A percentile compares a stretch with the other conserved stretches of the same genome.
phyloP scores from a whole-genome alignment of 2,329 filamentous ascomycete genomes.

The Claviceps sp. region DNA sequence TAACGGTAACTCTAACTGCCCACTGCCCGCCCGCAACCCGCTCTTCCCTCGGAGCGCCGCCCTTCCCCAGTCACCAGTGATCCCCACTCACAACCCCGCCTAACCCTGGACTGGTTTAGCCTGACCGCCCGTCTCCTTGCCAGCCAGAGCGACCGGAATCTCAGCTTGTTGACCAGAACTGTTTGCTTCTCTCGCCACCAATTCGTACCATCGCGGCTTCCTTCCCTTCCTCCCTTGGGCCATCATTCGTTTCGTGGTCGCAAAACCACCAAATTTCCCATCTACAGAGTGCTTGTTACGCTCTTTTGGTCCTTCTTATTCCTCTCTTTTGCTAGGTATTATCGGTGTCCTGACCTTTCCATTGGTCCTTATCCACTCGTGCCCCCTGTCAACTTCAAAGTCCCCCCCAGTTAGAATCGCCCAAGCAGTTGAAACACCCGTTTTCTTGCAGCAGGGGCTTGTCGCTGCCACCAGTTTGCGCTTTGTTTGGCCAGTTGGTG shows the following conservation, averaged over 20 bases:
- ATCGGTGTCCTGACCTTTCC: not conserved
- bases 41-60: not conserved
- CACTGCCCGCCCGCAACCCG: not conserved
- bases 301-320: not conserved
- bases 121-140: not conserved
- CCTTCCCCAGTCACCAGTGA: not conserved
- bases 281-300: not conserved
- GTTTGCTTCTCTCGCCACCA: not conserved
- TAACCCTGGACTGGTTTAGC: not conserved
- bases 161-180: not conserved
- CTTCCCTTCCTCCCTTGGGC: no score
- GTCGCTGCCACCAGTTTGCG: conserved; percentile 1
- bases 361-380: not conserved
- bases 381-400: not conserved
- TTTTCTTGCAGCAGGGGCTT: not conserved
- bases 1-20: not conserved
- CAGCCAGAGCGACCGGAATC: not conserved
- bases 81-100: not conserved
- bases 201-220: not conserved
- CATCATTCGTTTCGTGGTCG: not conserved
- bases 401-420: not conserved
- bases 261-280: not conserved
- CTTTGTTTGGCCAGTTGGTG: not conserved
- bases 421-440: not conserved
- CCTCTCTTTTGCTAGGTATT: no score